A percentile compares a stretch with the other conserved stretches of the same genome.
These are phyloP conservation scores for Phytophthora pluvialis DNA, from an alignment of 352 stramenopile species.

Conservation along the genomic window DNA sequence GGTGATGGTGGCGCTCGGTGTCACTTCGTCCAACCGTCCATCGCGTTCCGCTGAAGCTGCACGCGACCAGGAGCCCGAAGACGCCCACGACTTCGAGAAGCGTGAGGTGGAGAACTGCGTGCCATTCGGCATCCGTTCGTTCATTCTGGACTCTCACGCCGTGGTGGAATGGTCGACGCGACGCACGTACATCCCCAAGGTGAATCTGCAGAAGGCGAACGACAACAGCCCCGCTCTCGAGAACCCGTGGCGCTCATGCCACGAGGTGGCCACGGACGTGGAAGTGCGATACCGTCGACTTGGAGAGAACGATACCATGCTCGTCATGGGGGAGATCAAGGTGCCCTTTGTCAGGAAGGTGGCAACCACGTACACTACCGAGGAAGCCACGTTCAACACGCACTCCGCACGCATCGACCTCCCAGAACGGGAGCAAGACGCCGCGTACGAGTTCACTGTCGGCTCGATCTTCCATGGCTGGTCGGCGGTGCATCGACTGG, in stretches of 20 bases:
- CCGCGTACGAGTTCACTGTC: constrained; percentile 74
- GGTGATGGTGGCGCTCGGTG: neutral
- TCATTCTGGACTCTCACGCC: constrained; percentile 48
- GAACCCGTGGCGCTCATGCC: constrained; percentile 71
- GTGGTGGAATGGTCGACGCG: constrained; percentile 78
- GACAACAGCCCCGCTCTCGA: constrained; percentile 25
- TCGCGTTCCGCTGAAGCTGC: constrained; percentile 13
- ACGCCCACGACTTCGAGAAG: constrained; percentile 65
- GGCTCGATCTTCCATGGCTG: constrained; percentile 79
- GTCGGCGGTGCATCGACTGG: constrained; percentile 67
- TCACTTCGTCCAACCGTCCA: neutral
- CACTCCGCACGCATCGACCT: constrained; percentile 69
- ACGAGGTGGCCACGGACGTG: constrained; percentile 54
- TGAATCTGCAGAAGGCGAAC: constrained; percentile 48
- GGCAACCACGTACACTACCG: constrained; percentile 56
- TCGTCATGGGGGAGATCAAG: constrained; percentile 4
- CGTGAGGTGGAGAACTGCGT: constrained; percentile 85
- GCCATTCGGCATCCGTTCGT: constrained; percentile 78
- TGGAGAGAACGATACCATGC: constrained; percentile 35
- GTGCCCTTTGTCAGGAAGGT: constrained; percentile 42
- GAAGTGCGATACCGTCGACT: constrained; percentile 61
- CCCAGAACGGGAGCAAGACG: constrained; percentile 4
- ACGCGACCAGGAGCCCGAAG: constrained; percentile 48
- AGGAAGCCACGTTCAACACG: constrained; percentile 56
- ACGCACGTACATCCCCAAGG: constrained; percentile 72